phyloP scores from a whole-genome alignment of 306 rosid species.

The Pyrus pyrifolia region DNA sequence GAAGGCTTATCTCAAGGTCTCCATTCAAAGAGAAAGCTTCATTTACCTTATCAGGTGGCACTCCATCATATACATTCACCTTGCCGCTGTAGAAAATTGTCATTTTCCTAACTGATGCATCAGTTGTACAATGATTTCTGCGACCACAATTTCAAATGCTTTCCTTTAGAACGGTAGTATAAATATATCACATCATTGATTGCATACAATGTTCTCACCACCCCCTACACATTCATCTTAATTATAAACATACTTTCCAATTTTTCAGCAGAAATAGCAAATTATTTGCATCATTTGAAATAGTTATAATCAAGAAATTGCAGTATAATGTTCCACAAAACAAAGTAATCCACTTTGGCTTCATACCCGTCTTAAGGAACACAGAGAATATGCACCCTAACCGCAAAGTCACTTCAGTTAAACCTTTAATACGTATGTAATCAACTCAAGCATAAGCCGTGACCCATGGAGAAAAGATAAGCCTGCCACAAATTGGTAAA shows the following conservation, averaged over 20 bases:
- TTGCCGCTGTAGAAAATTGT: conserved; percentile 94
- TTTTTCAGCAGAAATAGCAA: neutral
- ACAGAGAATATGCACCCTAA: neutral
- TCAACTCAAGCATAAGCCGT: neutral
- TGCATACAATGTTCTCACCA: neutral
- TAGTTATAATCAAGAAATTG: neutral
- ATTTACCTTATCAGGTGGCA: conserved; percentile 77
- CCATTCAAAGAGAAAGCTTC: conserved; percentile 27
- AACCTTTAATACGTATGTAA: neutral
- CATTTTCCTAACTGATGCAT: conserved; percentile 65
- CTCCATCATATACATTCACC: conserved; percentile 93
- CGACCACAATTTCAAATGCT: conserved; percentile 28
- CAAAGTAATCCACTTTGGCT: neutral
- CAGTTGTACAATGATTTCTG: conserved; percentile 54
- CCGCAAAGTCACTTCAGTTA: neutral
- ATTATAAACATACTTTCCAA: neutral
- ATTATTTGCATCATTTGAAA: neutral
- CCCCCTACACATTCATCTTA: neutral
- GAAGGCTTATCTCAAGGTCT: conserved; percentile 35
- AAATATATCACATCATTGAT: neutral
- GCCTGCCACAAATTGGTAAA: neutral
- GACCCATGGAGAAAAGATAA: neutral
- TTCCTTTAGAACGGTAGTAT: neutral
- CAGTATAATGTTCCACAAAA: neutral
- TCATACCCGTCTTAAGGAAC: neutral